These are phyloP conservation scores for Candida sakaeoensis DNA, from an alignment of 805 yeast genomes.

Conservation along the genomic window DNA sequence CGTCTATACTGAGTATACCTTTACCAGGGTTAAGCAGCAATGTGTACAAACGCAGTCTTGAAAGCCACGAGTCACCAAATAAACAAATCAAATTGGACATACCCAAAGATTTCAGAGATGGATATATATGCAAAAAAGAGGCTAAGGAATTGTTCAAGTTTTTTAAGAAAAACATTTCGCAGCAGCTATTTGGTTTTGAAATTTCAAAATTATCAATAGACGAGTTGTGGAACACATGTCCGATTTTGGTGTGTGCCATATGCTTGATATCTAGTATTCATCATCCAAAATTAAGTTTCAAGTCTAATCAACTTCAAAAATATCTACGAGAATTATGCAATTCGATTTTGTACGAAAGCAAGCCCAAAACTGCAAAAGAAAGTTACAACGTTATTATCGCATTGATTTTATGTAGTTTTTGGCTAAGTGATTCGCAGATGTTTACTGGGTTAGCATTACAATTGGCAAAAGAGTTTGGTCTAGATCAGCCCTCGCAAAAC, in stretches of 20 bases:
- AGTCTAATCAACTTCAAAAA: slow-evolving; percentile 23
- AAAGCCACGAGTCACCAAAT: neutral
- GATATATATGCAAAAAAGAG: slow-evolving; percentile 32
- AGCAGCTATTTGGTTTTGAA: slow-evolving; percentile 65
- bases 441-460: slow-evolving; percentile 68
- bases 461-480: slow-evolving; percentile 51
- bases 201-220: slow-evolving; percentile 47
- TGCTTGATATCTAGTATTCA: slow-evolving; percentile 62
- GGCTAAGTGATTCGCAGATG: slow-evolving; percentile 64
- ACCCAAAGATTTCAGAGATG: slow-evolving; percentile 32
- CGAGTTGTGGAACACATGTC: slow-evolving; percentile 51
- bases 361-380: slow-evolving; percentile 42
- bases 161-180: slow-evolving; percentile 54
- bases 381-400: slow-evolving; percentile 62
- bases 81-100: slow-evolving; percentile 5
- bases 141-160: slow-evolving; percentile 48
- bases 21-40: neutral
- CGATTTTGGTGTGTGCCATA: slow-evolving; percentile 55
- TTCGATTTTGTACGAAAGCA: slow-evolving; percentile 29
- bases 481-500: slow-evolving; percentile 32
- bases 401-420: slow-evolving; percentile 60
- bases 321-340: slow-evolving; percentile 34
- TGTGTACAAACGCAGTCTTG: neutral
- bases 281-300: slow-evolving; percentile 41
- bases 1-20: slow-evolving; percentile 1